Evolutionary conservation across 2,329 filamentous ascomycete species (phyloP), one percentile per base, ranked within the genome.

Genomic region (Tolypocladium endophyticum): DNA sequence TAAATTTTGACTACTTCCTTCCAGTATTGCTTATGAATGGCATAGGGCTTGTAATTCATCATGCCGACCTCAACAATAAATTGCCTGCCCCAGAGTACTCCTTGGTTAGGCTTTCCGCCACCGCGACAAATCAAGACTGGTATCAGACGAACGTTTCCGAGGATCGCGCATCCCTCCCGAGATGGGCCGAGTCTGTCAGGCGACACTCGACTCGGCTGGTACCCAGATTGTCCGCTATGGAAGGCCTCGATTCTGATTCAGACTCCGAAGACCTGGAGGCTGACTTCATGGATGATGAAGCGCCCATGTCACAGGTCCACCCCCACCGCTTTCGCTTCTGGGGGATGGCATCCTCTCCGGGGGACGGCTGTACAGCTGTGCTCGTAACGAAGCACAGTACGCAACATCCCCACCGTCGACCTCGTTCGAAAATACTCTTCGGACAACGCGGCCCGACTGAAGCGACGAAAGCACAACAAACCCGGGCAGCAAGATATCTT

Each of bases 291-390:
- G 56, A 54, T 30, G 16, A 54, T 23, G 71, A 70, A n/a, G 72
- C 67, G 57, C 63, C 71, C 1, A 68, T 71, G 39, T 70, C 74
- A 16, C 76, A 77, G 61, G 76, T 82, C 11, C 74, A 80, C 60
- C 75, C 79, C 1, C 76, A 79, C 50, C 74, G 81, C 18, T 76
- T 79, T 56, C 76, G 81, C 11, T 73, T 84, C 47, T 83, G 81
- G 79, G 82, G 80, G 1, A 69, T 85, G 50, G 72, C 80, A 1
- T 65, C 73, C 2, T 82, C 80, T 2, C 80, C 82, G 0, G 81
- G 79, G 2, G 79, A 77, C 52, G 78, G 78, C 7, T 74, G 75
- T n/a, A 77, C 76, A 1, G 82, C 79, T 0, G 77, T 79, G 7
- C 74, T 86, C 33, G 73, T 77, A 8, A 79, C 78, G 6, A 74